A percentile compares a stretch with the other conserved stretches of the same genome.
These are phyloP conservation scores for Penicillium decumbens DNA, from an alignment of 2,329 filamentous ascomycete species.

Conservation along the genomic window DNA sequence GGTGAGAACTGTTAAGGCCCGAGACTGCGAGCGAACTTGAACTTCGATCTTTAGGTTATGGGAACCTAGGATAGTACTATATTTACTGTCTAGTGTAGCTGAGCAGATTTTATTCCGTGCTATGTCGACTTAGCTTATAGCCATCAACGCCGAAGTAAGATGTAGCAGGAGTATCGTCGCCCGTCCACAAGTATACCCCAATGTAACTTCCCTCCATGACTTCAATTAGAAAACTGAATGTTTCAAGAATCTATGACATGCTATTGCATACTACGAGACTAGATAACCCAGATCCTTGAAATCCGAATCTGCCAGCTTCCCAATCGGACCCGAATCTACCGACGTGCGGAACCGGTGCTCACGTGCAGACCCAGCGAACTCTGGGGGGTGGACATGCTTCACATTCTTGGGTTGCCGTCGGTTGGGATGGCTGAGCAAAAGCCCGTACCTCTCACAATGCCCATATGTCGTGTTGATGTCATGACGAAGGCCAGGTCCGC, in stretches of 20 bases:
- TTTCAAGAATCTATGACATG: neutral
- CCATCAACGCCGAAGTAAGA: neutral
- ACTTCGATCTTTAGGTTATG: no score
- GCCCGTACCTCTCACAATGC: constrained; percentile 17
- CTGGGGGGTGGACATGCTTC: neutral
- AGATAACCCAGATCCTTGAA: neutral
- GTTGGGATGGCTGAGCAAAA: neutral
- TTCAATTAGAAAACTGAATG: neutral
- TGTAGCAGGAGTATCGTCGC: neutral
- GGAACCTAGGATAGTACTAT: neutral
- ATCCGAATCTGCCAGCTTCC: neutral
- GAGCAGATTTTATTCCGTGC: neutral
- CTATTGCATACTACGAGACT: neutral
- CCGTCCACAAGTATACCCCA: neutral
- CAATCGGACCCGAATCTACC: constrained; percentile 7
- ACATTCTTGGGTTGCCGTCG: neutral
- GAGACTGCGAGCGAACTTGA: neutral
- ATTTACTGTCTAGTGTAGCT: neutral
- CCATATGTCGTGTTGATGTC: constrained; percentile 11
- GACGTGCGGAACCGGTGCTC: constrained; percentile 9
- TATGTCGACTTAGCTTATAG: neutral
- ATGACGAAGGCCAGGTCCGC: constrained; percentile 18
- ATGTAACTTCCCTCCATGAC: neutral
- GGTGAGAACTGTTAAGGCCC: constrained; percentile 4
- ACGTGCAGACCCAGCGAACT: constrained; percentile 9